These are phyloP conservation scores for Zostera marina DNA, from an alignment of 116 monocot genomes.

Conservation along the genomic window DNA sequence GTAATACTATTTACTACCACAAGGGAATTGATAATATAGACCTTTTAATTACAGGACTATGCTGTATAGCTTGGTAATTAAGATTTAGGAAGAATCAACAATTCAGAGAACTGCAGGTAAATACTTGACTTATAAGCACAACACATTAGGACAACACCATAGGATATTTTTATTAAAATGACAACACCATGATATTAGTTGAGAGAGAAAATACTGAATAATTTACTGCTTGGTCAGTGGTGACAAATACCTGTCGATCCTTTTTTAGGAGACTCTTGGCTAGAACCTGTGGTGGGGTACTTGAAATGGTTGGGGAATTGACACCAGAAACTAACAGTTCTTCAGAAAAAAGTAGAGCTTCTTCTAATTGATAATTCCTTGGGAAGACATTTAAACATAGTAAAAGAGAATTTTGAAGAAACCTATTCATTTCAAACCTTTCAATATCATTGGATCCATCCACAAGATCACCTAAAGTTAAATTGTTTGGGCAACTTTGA, in stretches of 20 bases:
- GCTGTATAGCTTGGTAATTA: too few species aligned
- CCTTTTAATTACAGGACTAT: too few species aligned
- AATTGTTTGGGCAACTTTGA: constrained; percentile 11
- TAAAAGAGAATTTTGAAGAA: constrained; percentile 64
- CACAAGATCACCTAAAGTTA: constrained; percentile 19
- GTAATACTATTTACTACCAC: too few species aligned
- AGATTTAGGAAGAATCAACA: neutral
- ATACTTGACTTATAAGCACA: too few species aligned
- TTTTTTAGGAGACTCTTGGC: constrained; percentile 77
- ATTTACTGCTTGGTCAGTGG: too few species aligned
- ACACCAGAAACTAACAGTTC: constrained; percentile 15
- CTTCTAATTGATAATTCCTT: constrained; percentile 64
- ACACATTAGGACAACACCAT: too few species aligned
- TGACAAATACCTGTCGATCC: constrained; percentile 65
- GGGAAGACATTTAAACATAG: constrained; percentile 52
- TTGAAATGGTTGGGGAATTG: constrained; percentile 18
- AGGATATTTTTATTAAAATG: too few species aligned
- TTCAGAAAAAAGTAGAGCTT: constrained; percentile 65
- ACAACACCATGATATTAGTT: too few species aligned
- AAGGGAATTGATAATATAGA: too few species aligned
- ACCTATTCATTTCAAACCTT: constrained; percentile 29
- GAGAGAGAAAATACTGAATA: too few species aligned
- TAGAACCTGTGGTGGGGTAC: constrained; percentile 53
- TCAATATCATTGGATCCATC: constrained; percentile 15
- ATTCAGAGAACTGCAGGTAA: neutral